A percentile compares a stretch with the other conserved stretches of the same genome.
phyloP scores from a whole-genome alignment of 768 basidiomycete genomes.

The Rhodosporidiobolus sp. region DNA sequence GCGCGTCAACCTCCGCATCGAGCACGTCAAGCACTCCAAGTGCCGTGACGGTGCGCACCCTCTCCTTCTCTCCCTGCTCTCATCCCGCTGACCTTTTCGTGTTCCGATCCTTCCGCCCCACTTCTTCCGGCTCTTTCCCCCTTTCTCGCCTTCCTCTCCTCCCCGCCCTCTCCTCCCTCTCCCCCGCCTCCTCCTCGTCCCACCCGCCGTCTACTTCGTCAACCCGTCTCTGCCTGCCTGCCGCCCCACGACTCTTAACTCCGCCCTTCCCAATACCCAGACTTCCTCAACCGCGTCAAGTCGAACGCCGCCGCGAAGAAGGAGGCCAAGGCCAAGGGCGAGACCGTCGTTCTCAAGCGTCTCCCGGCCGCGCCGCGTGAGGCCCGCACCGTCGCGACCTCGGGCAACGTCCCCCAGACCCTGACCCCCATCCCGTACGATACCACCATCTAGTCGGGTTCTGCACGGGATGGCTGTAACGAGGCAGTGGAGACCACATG shows the following conservation, averaged over 20 bases:
- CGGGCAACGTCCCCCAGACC: constrained; percentile 81
- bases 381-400: constrained; percentile 65
- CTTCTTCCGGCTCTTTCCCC: not conserved
- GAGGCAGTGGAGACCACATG: too few species aligned
- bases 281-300: constrained; percentile 95
- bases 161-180: not conserved
- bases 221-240: too few species aligned
- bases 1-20: constrained; percentile 95
- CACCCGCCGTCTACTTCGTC: too few species aligned
- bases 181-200: too few species aligned
- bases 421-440: constrained; percentile 86
- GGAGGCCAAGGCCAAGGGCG: constrained; percentile 86
- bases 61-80: too few species aligned
- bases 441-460: too few species aligned
- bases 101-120: too few species aligned
- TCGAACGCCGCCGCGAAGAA: constrained; percentile 76
- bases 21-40: constrained; percentile 90
- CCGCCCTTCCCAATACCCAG: constrained; percentile 50
- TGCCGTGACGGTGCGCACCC: constrained; percentile 66
- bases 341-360: constrained; percentile 79
- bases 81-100: too few species aligned
- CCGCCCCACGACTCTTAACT: too few species aligned
- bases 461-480: too few species aligned
- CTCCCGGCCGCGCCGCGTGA: constrained; percentile 77
- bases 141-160: not conserved